These are phyloP conservation scores for Neoboletus brunneissimus DNA, from an alignment of 768 basidiomycete species.

Conservation along the genomic window DNA sequence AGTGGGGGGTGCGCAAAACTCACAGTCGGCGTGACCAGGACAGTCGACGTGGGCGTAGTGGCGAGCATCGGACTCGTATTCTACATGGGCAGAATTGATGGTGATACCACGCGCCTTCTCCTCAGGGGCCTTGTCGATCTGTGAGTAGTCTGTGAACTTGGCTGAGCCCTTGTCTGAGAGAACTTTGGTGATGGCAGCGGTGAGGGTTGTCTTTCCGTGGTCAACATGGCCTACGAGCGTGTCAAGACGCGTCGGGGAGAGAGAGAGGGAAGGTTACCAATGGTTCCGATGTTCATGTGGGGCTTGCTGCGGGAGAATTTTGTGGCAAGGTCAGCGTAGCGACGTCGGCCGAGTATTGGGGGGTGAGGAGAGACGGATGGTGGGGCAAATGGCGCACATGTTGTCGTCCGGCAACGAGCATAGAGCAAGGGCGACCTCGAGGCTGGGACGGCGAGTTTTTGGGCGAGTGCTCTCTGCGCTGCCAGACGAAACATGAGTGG, in stretches of 20 bases:
- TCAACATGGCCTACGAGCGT: slow-evolving; percentile 76
- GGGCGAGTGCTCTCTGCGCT: slow-evolving; percentile 17
- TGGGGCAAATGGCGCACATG: slow-evolving; percentile 6
- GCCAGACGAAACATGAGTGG: slow-evolving; percentile 33
- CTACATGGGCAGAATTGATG: slow-evolving; percentile 97
- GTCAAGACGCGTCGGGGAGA: slow-evolving; percentile 16
- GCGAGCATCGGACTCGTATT: slow-evolving; percentile 87
- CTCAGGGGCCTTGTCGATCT: slow-evolving; percentile 99
- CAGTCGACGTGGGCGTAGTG: slow-evolving; percentile 99
- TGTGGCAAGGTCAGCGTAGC: slow-evolving; percentile 65
- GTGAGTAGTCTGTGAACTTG: slow-evolving; percentile 90
- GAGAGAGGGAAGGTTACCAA: slow-evolving; percentile 46
- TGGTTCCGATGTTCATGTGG: slow-evolving; percentile 95
- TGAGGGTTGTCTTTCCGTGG: slow-evolving; percentile 97
- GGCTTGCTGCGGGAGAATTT: slow-evolving; percentile 76
- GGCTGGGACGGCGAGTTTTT: background rate
- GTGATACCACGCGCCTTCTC: slow-evolving; percentile 99
- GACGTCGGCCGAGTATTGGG: slow-evolving; percentile 36
- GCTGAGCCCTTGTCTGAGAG: slow-evolving; percentile 72
- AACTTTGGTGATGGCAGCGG: slow-evolving; percentile 93
- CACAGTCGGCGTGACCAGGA: slow-evolving; percentile 93
- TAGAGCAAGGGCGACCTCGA: background rate
- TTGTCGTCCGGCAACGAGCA: slow-evolving; percentile 15
- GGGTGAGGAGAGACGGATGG: slow-evolving; percentile 1
- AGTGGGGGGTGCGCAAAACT: slow-evolving; percentile 26